Conservation (phyloP, 2,329 filamentous ascomycete species). For the Zalaria sp. region DNA sequence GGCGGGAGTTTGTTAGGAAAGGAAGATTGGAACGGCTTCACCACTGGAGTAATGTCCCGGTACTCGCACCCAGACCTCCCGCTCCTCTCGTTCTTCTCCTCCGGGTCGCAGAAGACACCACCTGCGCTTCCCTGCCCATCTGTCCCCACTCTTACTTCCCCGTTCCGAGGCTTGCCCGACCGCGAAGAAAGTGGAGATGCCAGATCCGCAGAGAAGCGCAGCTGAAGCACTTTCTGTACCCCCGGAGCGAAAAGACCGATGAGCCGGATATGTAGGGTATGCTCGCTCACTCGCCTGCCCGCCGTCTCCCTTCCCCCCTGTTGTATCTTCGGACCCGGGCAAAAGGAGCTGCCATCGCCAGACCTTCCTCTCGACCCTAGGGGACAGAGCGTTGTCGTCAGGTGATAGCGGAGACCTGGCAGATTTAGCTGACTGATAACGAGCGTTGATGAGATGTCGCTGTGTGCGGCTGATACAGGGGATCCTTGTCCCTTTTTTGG, state of each 20-base stretch:
- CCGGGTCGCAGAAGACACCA: slow-evolving; percentile 20
- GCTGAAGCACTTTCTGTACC: slow-evolving; percentile 10
- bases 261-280: slow-evolving; percentile 29
- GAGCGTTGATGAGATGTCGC: slow-evolving; percentile 11
- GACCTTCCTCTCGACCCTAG: slow-evolving; percentile 4
- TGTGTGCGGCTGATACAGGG: slow-evolving; percentile 8
- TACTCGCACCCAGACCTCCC: slow-evolving; percentile 26
- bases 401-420: slow-evolving; percentile 1
- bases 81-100: slow-evolving; percentile 25
- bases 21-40: slow-evolving; percentile 3
- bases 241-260: slow-evolving; percentile 11
- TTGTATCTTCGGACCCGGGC: slow-evolving; percentile 21
- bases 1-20: not conserved
- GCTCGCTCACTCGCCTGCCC: slow-evolving; percentile 25
- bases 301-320: slow-evolving; percentile 10
- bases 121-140: slow-evolving; percentile 16
- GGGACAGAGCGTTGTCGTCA: slow-evolving; percentile 4
- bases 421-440: slow-evolving; percentile 10
- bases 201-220: slow-evolving; percentile 7
- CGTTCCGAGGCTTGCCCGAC: slow-evolving; percentile 22
- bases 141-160: slow-evolving; percentile 17
- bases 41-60: slow-evolving; percentile 11
- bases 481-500: slow-evolving; percentile 18
- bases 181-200: slow-evolving; percentile 2
- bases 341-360: slow-evolving; percentile 5